Conservation (phyloP, 108 stramenopile genomes). For the Discostella pseudostelligera region DNA sequence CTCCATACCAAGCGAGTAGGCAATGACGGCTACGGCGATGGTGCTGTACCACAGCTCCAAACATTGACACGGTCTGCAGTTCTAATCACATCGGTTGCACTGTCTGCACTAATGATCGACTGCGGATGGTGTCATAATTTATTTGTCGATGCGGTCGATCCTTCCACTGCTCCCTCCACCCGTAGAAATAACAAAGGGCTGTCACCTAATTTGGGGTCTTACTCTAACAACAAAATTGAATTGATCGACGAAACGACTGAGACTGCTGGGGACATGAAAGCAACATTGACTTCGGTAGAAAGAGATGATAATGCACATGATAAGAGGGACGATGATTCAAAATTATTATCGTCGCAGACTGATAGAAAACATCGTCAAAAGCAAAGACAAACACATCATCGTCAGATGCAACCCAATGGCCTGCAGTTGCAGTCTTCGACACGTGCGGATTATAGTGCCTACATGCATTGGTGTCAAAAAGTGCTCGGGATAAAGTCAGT, state of each 20-base stretch:
- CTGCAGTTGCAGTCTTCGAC: not conserved
- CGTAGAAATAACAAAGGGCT: not conserved
- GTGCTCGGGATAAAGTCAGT: slow-evolving; percentile 61
- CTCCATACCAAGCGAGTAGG: too few species aligned
- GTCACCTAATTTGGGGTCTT: not conserved
- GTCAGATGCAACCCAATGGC: not conserved
- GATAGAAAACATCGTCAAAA: slow-evolving; percentile 19
- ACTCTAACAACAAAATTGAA: not conserved
- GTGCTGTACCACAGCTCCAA: not conserved
- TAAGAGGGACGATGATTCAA: not conserved
- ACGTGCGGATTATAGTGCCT: slow-evolving; percentile 32
- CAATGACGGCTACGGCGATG: not conserved
- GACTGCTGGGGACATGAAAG: not conserved
- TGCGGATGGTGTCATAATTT: not conserved
- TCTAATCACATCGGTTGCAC: not conserved
- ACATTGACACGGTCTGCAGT: not conserved
- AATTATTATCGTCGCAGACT: not conserved
- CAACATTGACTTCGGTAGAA: not conserved
- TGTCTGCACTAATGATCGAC: too few species aligned
- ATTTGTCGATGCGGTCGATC: not conserved
- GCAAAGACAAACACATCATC: slow-evolving; percentile 8
- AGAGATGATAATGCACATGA: not conserved
- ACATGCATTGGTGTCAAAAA: slow-evolving; percentile 59
- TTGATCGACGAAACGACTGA: not conserved
- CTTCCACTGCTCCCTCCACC: not conserved